phyloP scores from a whole-genome alignment of 2,329 filamentous ascomycete genomes.

The Fusarium verrucosum region DNA sequence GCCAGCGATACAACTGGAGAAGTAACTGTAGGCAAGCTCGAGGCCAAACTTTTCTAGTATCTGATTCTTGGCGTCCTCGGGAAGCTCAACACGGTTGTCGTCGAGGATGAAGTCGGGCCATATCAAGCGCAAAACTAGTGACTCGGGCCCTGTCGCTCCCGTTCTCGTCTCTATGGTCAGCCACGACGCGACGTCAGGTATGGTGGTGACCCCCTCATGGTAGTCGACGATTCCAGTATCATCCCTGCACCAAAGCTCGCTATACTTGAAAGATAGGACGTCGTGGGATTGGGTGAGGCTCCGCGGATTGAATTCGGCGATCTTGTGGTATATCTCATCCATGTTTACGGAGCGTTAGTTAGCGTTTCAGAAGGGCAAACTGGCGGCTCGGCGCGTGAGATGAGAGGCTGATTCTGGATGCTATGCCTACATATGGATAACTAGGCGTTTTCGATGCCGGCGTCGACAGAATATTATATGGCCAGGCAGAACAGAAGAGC shows the following conservation, averaged over 20 bases:
- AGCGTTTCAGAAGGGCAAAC: background rate
- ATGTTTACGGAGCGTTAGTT: conserved; percentile 30
- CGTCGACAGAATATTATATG: conserved; percentile 4
- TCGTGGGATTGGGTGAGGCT: conserved; percentile 25
- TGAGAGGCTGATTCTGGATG: background rate
- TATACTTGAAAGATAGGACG: conserved; percentile 38
- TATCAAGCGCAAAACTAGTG: conserved; percentile 46
- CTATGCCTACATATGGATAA: background rate
- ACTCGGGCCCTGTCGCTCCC: conserved; percentile 18
- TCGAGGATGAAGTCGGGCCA: conserved; percentile 41
- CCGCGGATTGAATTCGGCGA: conserved; percentile 41
- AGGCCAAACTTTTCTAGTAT: conserved; percentile 46
- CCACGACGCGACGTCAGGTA: conserved; percentile 34
- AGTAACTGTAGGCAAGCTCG: conserved; percentile 47
- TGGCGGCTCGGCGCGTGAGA: background rate
- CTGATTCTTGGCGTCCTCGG: conserved; percentile 19
- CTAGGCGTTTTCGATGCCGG: background rate
- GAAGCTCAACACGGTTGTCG: conserved; percentile 41
- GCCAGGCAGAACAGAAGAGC: background rate
- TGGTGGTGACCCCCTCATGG: conserved; percentile 8
- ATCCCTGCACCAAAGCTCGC: conserved; percentile 45
- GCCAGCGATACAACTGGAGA: conserved; percentile 49
- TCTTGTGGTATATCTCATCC: conserved; percentile 48
- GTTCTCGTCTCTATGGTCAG: conserved; percentile 34
- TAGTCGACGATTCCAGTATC: conserved; percentile 30